Evolutionary conservation across 768 basidiomycete genomes (phyloP).

Genomic region (Lentinus tigrinus): DNA sequence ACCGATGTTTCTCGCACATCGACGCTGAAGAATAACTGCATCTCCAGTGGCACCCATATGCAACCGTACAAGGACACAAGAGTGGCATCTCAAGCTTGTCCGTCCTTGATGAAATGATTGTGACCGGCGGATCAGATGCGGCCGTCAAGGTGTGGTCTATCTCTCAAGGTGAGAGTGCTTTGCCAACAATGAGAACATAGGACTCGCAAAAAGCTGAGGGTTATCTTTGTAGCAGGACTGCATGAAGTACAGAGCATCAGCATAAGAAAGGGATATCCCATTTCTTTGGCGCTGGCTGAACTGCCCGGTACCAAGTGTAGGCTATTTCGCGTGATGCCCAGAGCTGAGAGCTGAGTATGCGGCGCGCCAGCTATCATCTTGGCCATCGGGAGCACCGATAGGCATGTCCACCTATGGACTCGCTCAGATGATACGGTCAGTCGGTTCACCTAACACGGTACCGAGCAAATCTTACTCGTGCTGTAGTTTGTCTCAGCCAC

Average conservation of each 20-base stretch:
- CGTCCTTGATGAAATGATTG: conserved; percentile 45
- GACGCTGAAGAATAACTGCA: conserved; percentile 21
- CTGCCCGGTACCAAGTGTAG: conserved; percentile 73
- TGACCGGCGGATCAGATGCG: conserved; percentile 85
- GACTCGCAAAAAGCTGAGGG: not conserved
- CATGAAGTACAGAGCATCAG: conserved; percentile 56
- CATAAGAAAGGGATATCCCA: conserved; percentile 69
- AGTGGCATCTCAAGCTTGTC: conserved; percentile 71
- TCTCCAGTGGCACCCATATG: conserved; percentile 56
- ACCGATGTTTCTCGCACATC: conserved; percentile 30
- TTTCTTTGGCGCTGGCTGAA: conserved; percentile 59
- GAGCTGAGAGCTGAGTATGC: not conserved
- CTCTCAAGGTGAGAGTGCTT: conserved; percentile 1
- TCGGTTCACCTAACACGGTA: not conserved
- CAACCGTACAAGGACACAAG: conserved; percentile 55
- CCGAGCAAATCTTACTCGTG: not conserved
- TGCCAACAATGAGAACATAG: not conserved
- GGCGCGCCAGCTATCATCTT: conserved; percentile 55
- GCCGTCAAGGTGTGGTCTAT: conserved; percentile 73
- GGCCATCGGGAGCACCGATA: conserved; percentile 84
- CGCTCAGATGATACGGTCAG: conserved; percentile 55
- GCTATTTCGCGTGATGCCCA: conserved; percentile 5
- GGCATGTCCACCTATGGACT: conserved; percentile 75
- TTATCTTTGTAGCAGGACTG: conserved; percentile 8
- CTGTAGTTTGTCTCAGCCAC: conserved; percentile 59